Conservation (phyloP, 2,329 filamentous ascomycete genomes). For the Setomelanomma holmii region DNA sequence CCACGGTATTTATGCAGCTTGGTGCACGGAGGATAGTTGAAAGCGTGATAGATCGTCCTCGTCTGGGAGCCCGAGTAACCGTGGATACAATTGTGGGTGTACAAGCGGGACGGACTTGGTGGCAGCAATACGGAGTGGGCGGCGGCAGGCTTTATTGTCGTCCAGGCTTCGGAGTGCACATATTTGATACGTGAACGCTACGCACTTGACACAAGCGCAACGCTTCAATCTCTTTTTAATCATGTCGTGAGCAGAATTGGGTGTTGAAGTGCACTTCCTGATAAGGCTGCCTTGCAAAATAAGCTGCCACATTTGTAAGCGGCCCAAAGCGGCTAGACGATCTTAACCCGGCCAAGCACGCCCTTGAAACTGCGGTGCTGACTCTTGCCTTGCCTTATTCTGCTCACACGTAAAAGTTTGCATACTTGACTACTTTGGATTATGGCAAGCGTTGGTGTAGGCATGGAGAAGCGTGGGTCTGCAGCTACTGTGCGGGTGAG, state of each 20-base stretch:
- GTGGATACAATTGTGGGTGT: background rate
- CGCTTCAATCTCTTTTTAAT: no score
- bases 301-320: background rate
- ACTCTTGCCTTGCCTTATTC: background rate
- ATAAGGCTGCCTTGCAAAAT: background rate
- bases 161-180: no score
- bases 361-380: background rate
- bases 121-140: no score
- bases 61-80: background rate
- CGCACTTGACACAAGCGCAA: no score
- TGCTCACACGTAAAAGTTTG: background rate
- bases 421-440: background rate
- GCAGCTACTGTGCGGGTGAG: slow-evolving; percentile 31
- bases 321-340: background rate
- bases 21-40: slow-evolving; percentile 24
- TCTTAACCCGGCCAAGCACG: no score
- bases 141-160: no score
- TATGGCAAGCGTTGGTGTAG: slow-evolving; percentile 23
- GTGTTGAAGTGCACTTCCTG: background rate
- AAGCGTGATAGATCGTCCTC: background rate
- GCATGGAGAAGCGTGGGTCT: slow-evolving; percentile 32
- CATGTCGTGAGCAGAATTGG: no score
- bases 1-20: slow-evolving; percentile 25
- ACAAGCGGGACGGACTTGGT: no score
- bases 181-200: no score